Base-by-base conservation (phyloP, 768 basidiomycete species). In the Lactarius vividus region DNA sequence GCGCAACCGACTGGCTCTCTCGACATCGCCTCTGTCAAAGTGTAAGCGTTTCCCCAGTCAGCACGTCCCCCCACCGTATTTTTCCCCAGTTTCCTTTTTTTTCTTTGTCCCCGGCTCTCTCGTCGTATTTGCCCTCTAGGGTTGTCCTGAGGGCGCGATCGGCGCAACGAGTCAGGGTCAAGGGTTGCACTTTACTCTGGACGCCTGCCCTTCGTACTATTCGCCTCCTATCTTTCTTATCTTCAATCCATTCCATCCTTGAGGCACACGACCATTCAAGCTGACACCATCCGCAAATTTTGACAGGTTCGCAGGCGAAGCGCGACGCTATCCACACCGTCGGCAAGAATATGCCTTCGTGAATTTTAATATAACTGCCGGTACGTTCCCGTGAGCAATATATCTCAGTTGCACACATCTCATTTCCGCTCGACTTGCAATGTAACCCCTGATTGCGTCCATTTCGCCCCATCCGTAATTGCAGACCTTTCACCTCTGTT, bases 401-500 rank as follows among this genome's bases (percentile, higher is more conserved):
- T 26, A 46, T 39, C 46, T 31, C 39, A 53, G 35, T 39, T 57
- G 26, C 40, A n/a, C 44, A 18, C 40, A 26, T 39, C 40, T 52
- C 37, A 59, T 49, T 26, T 49, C 46, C 37, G 53, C 60, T 53
- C 33, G 29, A 33, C 49, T 54, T 44, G 42, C n/a, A 7, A 59
- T 46, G 49, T 57, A 29, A 69, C 57, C 33, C 62, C 28, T 46
- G 29, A 57, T 56, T 66, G 20, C 57, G 23, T 42, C 42, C 44
- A 35, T 26, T 57, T 23, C 31, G 11, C 62, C 33, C 52, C 13
- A 23, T 37, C 26, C n/a, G 20, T 4, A 15, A 46, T 18, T 26
- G 56, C 69, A 94, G 94, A 96, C 77, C 80, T 96, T 5, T 79
- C 84, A 10, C 85, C 94, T 15, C 80, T 96, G 35, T 96, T 95